Evolutionary conservation across 2,329 filamentous ascomycete species (phyloP), one percentile per base, ranked within the genome.

Genomic region (Fusarium succisae): DNA sequence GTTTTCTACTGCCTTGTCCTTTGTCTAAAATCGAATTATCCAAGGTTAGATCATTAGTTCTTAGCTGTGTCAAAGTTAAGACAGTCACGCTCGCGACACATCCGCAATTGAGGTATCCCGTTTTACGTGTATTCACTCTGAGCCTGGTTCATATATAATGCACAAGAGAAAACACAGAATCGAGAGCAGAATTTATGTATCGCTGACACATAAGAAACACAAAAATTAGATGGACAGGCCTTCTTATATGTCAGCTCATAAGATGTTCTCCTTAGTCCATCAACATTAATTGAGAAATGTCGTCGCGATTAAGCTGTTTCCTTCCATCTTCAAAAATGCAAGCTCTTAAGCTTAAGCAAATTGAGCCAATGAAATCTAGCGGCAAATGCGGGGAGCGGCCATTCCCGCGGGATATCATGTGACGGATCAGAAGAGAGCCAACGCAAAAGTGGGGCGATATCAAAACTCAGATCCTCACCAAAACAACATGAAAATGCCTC

Each of bases 371-470:
- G 1, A 35, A 6, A 8, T 8, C 0, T 1, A 1, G 10, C 14
- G 10, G 3, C 0, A 17, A 2, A 2, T 20, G 13, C 18, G 14
- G 18, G 12, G 5, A 8, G 14, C n/a, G 4, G 6, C 8, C 8
- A 0, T 39, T 55, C 20, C 24, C 51, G 51, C 14, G 55, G n/a
- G 17, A 22, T 28, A 1, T 48, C 55, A 58, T 18, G 20, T 55
- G 51, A 55, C 2, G 11, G 0, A 0, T 3, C 1, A 15, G 1
- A 8, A 6, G n/a, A 3, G 7, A 37, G 5, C 8, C 8, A n/a
- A 2, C 5, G 4, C 10, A 24, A 47, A 13, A 22, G 14, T 28
- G 55, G 54, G 10, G n/a, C 13, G 7, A 8, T 18, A 37, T 35
- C 30, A 18, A 28, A 35, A 17, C 22, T 44, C 12, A 6, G 8